Evolutionary conservation across 2,329 filamentous ascomycete species (phyloP).

Genomic region (Sphaerulina populicola): DNA sequence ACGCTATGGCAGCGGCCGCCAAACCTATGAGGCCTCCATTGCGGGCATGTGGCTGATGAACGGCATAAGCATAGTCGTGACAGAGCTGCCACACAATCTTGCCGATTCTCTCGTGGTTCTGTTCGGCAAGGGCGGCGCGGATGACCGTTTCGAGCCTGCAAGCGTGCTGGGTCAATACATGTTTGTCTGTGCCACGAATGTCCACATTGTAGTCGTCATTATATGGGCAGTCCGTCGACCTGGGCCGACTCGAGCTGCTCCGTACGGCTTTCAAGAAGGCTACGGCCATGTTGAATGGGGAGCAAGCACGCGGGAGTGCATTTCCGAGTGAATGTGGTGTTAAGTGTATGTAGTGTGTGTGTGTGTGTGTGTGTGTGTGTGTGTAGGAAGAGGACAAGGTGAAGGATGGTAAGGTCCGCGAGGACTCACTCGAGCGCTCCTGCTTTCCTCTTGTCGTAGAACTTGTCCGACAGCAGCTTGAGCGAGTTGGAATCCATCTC

Average conservation of each 20-base stretch:
- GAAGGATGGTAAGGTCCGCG: no score
- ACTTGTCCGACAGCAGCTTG: slow-evolving; percentile 89
- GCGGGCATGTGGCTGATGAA: slow-evolving; percentile 89
- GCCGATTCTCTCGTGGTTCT: slow-evolving; percentile 71
- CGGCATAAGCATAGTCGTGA: slow-evolving; percentile 94
- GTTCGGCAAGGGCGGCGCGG: slow-evolving; percentile 66
- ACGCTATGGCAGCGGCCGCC: slow-evolving; percentile 87
- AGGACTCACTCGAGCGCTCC: slow-evolving; percentile 81
- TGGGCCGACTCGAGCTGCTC: neutral
- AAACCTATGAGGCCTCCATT: slow-evolving; percentile 95
- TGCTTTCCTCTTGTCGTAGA: slow-evolving; percentile 96
- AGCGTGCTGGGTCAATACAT: slow-evolving; percentile 16
- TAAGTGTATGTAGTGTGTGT: neutral
- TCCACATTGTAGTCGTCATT: slow-evolving; percentile 16
- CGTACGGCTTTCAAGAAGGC: slow-evolving; percentile 1
- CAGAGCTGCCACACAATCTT: slow-evolving; percentile 92
- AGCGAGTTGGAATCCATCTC: slow-evolving; percentile 3
- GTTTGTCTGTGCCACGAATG: slow-evolving; percentile 11
- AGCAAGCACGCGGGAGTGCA: neutral
- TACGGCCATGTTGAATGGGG: slow-evolving; percentile 2
- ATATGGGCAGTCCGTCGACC: slow-evolving; percentile 11
- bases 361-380: no score
- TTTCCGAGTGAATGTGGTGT: neutral
- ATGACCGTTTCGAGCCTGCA: slow-evolving; percentile 79
- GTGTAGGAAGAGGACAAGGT: no score